Conservation (phyloP, 2,329 filamentous ascomycete species). For the Penicillium glabrum region DNA sequence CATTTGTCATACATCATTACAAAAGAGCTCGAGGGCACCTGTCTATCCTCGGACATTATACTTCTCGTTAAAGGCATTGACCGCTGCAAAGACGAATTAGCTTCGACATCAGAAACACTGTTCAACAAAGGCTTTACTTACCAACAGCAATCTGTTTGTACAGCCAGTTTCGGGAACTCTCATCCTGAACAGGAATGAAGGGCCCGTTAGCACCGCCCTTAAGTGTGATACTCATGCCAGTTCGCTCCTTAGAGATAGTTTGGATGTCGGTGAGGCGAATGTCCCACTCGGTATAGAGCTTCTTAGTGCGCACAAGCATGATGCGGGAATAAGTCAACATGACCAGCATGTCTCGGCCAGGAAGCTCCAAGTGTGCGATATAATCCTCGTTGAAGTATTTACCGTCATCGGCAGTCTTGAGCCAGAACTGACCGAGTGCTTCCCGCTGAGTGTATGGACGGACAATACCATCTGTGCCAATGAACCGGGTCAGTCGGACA, state of each 20-base stretch:
- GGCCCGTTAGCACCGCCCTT: constrained; percentile 91
- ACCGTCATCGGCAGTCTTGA: constrained; percentile 96
- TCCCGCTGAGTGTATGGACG: constrained; percentile 93
- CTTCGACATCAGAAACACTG: not conserved
- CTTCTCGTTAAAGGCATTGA: constrained; percentile 67
- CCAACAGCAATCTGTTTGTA: constrained; percentile 64
- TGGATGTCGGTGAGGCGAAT: constrained; percentile 93
- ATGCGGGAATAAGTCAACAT: constrained; percentile 88
- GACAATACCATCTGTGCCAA: constrained; percentile 88
- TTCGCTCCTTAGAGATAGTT: constrained; percentile 95
- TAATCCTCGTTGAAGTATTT: constrained; percentile 98
- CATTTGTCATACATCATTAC: constrained; percentile 22
- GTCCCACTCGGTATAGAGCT: constrained; percentile 90
- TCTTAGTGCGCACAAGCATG: constrained; percentile 83
- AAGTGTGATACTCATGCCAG: constrained; percentile 83
- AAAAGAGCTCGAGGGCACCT: not conserved
- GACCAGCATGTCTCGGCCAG: constrained; percentile 81
- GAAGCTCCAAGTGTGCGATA: constrained; percentile 91
- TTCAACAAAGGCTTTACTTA: constrained; percentile 27
- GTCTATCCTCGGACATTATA: constrained; percentile 60
- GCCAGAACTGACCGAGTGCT: constrained; percentile 95
- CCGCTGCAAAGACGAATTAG: constrained; percentile 43
- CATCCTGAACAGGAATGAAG: constrained; percentile 91
- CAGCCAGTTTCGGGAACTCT: constrained; percentile 68
- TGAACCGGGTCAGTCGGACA: constrained; percentile 88